These are phyloP conservation scores for Sequoia sempervirens DNA, from an alignment of 75 land plant species.

Conservation along the genomic window DNA sequence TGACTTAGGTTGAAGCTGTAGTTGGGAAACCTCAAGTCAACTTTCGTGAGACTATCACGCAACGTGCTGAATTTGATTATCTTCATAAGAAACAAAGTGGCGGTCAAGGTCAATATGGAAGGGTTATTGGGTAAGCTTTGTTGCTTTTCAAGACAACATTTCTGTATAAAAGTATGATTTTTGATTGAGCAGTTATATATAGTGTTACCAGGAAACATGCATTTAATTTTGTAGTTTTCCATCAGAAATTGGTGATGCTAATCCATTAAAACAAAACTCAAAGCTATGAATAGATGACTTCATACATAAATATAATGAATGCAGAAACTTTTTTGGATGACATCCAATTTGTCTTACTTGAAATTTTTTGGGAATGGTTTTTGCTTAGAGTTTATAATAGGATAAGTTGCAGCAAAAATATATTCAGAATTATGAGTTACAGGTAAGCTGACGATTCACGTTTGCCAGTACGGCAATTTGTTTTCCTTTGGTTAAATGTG, in stretches of 20 bases:
- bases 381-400: neutral
- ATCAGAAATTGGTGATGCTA: neutral
- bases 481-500: no score
- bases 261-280: neutral
- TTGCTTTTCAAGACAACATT: neutral
- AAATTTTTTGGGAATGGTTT: neutral
- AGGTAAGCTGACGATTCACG: neutral
- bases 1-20: constrained; percentile 75
- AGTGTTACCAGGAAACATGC: neutral
- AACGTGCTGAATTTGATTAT: constrained; percentile 95
- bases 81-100: constrained; percentile 97
- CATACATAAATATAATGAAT: neutral
- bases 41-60: constrained; percentile 90
- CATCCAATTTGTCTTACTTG: neutral
- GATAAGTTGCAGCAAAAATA: neutral
- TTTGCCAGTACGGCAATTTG: no score
- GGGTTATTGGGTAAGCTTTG: constrained; percentile 76
- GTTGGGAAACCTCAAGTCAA: constrained; percentile 98
- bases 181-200: neutral
- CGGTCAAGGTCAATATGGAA: constrained; percentile 97
- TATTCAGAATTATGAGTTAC: neutral
- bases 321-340: neutral
- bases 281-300: neutral
- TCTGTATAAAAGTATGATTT: neutral
- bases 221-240: neutral